Conservation (phyloP, 139 green algal genomes). For the Dunaliella primolecta region DNA sequence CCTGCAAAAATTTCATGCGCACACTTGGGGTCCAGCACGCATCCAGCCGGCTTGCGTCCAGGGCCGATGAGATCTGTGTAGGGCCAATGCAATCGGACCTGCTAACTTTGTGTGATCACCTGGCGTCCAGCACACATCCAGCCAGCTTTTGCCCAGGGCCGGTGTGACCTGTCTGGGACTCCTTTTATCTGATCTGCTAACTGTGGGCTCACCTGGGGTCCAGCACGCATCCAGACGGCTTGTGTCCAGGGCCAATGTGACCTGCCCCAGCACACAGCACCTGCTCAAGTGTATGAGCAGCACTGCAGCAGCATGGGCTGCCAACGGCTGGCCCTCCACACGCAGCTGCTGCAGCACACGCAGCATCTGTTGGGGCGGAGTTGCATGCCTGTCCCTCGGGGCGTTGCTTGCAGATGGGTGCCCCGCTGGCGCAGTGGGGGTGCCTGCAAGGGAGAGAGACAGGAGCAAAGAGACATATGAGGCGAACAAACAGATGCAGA, state of each 20-base stretch:
- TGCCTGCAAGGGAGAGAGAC: background rate
- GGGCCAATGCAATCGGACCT: no score
- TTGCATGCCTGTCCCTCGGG: background rate
- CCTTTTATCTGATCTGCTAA: no score
- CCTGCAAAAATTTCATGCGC: no score
- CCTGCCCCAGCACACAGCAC: constrained; percentile 14
- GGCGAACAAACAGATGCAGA: no score
- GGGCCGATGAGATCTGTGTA: background rate
- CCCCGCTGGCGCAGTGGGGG: background rate
- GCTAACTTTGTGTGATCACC: no score
- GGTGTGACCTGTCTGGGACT: no score
- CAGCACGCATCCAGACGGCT: background rate
- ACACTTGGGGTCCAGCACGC: no score
- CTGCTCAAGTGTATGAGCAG: constrained; percentile 17
- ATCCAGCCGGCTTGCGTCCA: background rate
- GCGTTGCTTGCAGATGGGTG: background rate
- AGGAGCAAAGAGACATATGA: no score
- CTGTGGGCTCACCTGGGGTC: no score
- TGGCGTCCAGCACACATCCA: no score
- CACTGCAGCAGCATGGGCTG: constrained; percentile 16
- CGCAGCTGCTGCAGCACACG: background rate
- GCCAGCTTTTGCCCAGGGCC: no score
- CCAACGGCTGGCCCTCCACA: background rate
- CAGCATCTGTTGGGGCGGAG: background rate
- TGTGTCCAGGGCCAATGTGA: background rate